Evolutionary conservation across 169 alveolate genomes (phyloP), one percentile per base, ranked within the genome.

Genomic region (Plasmodium billcollinsi): DNA sequence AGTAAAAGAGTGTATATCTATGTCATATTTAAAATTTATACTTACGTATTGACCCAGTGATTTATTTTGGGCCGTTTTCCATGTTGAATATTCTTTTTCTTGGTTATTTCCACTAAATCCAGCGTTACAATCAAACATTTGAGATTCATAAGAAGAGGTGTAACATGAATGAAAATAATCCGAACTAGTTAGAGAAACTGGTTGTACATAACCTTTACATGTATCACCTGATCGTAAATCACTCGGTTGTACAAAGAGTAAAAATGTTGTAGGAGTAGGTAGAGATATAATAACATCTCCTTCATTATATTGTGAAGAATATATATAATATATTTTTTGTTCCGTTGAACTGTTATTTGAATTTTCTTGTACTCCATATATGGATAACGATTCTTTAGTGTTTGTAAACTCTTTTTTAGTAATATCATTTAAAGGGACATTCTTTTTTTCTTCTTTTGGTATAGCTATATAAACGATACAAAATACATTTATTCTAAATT

Each of bases 101-200:
- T 92, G 65, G 63, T 93, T 93, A 76, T 88, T 83, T 54, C 96
- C 95, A 71, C 92, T 73, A 43, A 94, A 59, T 11, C 95, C 97
- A 61, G 94, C 93, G 49, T 65, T 70, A 65, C 97, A 94, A 59
- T 91, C 94, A 76, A 69, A 93, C 62, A 88, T 92, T n/a, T 88
- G 90, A 21, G 94, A 78, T 62, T 89, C 93, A 26, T 90, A 88
- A 5, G 95, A 93, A 52, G 95, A 88, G 26, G 94, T 21, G n/a
- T 88, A 88, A 86, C 92, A 86, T 5, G 92, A 86, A 72, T 86
- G 33, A 62, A 86, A 65, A 65, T 72, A 58, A 7, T 12, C 65
- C 2, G 92, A 86, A 86, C 73, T 86, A 12, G 88, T 62, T 20
- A 86, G 49, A 43, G 92, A 86, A 52, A 93, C 92, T 45, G 73